phyloP scores from a whole-genome alignment of 108 stramenopile genomes.

The Nitzschia sp. region DNA sequence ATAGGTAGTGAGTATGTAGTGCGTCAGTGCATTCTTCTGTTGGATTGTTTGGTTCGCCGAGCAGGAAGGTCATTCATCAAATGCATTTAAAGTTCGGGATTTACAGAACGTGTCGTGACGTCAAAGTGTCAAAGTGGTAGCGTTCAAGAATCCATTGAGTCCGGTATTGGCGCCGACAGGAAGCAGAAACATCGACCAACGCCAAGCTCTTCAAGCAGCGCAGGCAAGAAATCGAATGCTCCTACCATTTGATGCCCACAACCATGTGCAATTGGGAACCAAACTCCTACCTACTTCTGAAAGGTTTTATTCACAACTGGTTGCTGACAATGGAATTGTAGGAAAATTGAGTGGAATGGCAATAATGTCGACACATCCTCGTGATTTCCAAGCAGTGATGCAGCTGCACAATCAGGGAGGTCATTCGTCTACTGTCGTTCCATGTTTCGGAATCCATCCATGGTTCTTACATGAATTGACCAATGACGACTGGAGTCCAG shows the following conservation, averaged over 20 bases:
- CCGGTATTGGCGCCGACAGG: no score
- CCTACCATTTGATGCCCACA: conserved; percentile 78
- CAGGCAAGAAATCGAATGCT: background rate
- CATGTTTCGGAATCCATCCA: conserved; percentile 84
- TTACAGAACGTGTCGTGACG: no score
- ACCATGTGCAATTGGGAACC: conserved; percentile 78
- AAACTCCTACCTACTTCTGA: conserved; percentile 8
- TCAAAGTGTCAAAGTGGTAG: no score
- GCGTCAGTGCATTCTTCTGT: no score
- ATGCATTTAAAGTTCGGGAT: no score
- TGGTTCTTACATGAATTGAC: conserved; percentile 78
- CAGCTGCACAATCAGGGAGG: conserved; percentile 13
- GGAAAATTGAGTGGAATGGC: conserved; percentile 60
- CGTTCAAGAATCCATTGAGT: no score
- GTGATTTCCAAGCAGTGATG: conserved; percentile 59
- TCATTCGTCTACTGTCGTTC: conserved; percentile 36
- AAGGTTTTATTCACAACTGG: background rate
- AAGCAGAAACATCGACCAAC: no score
- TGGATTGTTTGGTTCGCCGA: no score
- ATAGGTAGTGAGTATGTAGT: no score
- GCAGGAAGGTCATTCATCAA: no score
- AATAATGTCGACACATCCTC: conserved; percentile 85
- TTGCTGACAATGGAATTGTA: background rate
- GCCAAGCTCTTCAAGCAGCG: no score
- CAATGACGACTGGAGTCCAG: conserved; percentile 28